Base-by-base conservation (phyloP, 2,329 filamentous ascomycete species). In the Calonectria honghensis region DNA sequence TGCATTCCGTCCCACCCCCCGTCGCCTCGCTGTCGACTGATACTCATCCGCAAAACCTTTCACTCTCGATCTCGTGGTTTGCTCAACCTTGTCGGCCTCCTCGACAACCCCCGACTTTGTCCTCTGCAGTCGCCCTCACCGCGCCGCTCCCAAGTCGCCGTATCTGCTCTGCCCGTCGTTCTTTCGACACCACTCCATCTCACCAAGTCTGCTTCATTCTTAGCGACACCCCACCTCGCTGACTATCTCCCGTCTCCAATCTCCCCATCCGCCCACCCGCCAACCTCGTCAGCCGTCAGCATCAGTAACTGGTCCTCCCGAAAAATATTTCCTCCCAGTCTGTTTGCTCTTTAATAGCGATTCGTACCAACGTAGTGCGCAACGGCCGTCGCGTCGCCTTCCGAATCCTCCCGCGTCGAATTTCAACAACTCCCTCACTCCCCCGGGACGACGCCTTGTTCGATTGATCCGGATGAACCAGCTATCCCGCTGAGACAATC, bases 1-100 rank as follows among this genome's bases (percentile, higher is more conserved):
- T 79, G 79, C 79, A 79, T 74, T 63, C 70, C 72, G 75, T 78
- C 77, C 76, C 75, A 54, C 64, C 70, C 70, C 70, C 59, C 35
- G 66, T 68, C 61, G 37, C 48, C 54, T 50, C 68, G 65, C 78
- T 79, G 77, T 80, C 79, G 79, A 79, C 79, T 80, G 79, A 80
- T 80, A 72, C 71, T 77, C 73, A 67, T 74, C 77, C 66, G 76
- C 77, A 80, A 80, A 80, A 77, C 78, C 79, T 74, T 80, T 80
- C 76, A 76, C 77, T 76, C 72, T 52, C 69, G 50, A 74, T 69
- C 51, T 59, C 48, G 67, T 73, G 76, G 66, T 73, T 76, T 54
- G 64, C 54, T 57, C 73, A 77, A 80, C 74, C 76, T 79, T 63
- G 72, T 72, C 74, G 66, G 72, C 75, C 72, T 80, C 75, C 72